A percentile compares a stretch with the other conserved stretches of the same genome.
Evolutionary conservation across 768 basidiomycete species (phyloP).

Genomic region (Termitomyces eurrhizus): DNA sequence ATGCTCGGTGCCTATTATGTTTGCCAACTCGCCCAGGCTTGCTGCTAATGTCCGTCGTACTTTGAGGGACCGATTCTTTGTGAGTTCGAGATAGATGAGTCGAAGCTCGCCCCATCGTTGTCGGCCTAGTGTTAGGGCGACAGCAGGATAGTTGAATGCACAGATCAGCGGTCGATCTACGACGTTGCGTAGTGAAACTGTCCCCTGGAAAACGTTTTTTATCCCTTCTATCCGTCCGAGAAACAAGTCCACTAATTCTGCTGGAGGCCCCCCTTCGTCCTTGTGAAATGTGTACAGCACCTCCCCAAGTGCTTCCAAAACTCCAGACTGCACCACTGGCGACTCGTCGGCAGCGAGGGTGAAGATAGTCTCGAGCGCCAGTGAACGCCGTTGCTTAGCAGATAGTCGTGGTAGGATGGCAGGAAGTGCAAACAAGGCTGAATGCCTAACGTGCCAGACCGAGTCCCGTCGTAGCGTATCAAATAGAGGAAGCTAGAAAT

Average conservation of each 20-base stretch:
- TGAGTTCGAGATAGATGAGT: slow-evolving; percentile 60
- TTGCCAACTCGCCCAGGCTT: slow-evolving; percentile 84
- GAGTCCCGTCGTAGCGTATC: slow-evolving; percentile 64
- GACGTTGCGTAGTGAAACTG: slow-evolving; percentile 53
- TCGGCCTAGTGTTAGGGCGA: slow-evolving; percentile 76
- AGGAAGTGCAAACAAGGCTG: slow-evolving; percentile 82
- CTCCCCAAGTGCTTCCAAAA: slow-evolving; percentile 86
- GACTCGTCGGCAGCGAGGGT: slow-evolving; percentile 62
- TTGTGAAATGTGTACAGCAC: slow-evolving; percentile 79
- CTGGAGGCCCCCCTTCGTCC: slow-evolving; percentile 63
- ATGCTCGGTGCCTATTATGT: slow-evolving; percentile 72
- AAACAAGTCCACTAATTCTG: slow-evolving; percentile 72
- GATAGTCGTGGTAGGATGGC: slow-evolving; percentile 69
- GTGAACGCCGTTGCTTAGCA: slow-evolving; percentile 48
- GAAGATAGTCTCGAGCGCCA: slow-evolving; percentile 64
- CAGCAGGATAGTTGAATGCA: slow-evolving; percentile 91
- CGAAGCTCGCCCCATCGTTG: slow-evolving; percentile 73
- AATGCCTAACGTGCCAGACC: slow-evolving; percentile 83
- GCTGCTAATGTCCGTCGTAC: slow-evolving; percentile 83
- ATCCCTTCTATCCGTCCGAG: slow-evolving; percentile 52
- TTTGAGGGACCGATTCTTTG: slow-evolving; percentile 53
- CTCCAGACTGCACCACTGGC: slow-evolving; percentile 68
- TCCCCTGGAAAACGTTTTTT: slow-evolving; percentile 32
- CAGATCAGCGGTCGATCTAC: slow-evolving; percentile 72
- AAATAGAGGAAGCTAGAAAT: slow-evolving; percentile 72